A percentile compares a stretch with the other conserved stretches of the same genome.
phyloP scores from a whole-genome alignment of 2,329 filamentous ascomycete species.

The Aspergillus costaricaensis region DNA sequence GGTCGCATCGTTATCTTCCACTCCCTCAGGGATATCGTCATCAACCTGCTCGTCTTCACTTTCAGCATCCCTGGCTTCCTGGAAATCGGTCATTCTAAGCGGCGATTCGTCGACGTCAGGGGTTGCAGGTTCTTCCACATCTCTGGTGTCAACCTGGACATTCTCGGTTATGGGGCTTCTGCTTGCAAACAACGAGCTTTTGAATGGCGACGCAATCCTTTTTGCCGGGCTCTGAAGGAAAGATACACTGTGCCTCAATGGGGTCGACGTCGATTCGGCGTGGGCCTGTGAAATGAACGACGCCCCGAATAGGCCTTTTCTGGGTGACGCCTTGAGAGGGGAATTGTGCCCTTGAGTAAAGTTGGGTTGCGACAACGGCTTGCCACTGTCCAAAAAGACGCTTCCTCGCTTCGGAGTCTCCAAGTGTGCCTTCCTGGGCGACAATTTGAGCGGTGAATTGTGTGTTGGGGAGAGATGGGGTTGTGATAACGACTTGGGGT shows the following conservation, averaged over 20 bases:
- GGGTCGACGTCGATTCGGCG: slow-evolving; percentile 35
- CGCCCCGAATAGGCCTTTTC: slow-evolving; percentile 34
- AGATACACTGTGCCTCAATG: slow-evolving; percentile 32
- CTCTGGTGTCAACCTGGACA: neutral
- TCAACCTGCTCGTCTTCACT: slow-evolving; percentile 26
- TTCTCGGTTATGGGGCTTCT: slow-evolving; percentile 17
- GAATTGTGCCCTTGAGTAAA: slow-evolving; percentile 22
- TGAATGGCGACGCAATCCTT: slow-evolving; percentile 37
- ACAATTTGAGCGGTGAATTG: slow-evolving; percentile 45
- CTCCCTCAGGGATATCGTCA: neutral
- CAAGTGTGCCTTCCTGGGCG: slow-evolving; percentile 42
- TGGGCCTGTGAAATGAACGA: slow-evolving; percentile 38
- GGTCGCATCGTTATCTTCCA: neutral
- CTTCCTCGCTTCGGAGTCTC: slow-evolving; percentile 21
- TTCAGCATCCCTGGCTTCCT: slow-evolving; percentile 23
- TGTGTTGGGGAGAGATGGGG: slow-evolving; percentile 33
- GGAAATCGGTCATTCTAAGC: slow-evolving; percentile 13
- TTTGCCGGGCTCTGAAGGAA: slow-evolving; percentile 5
- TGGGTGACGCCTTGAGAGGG: slow-evolving; percentile 26
- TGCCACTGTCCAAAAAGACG: slow-evolving; percentile 11
- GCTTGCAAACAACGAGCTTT: slow-evolving; percentile 28
- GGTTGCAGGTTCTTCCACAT: slow-evolving; percentile 1
- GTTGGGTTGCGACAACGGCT: slow-evolving; percentile 20
- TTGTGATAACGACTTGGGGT: slow-evolving; percentile 22
- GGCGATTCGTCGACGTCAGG: slow-evolving; percentile 8